phyloP scores from a whole-genome alignment of 2,329 filamentous ascomycete species.

The Trichoderma sp. region DNA sequence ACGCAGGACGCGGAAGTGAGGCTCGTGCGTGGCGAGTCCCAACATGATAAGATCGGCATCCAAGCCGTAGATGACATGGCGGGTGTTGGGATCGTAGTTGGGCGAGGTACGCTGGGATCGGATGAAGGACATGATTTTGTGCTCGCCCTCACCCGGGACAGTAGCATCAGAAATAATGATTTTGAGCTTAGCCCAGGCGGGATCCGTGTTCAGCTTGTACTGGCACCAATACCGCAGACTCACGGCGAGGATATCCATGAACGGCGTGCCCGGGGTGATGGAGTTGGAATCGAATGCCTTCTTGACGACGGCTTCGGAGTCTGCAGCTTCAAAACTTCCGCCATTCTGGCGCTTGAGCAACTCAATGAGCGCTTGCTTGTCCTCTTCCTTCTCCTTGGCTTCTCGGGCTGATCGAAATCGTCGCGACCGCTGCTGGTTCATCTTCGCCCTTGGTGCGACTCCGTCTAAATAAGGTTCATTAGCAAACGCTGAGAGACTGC shows the following conservation, averaged over 20 bases:
- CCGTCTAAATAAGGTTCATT: conserved; percentile 64
- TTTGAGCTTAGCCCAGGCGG: conserved; percentile 93
- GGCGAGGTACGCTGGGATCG: conserved; percentile 88
- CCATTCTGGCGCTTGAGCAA: conserved; percentile 78
- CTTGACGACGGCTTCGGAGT: conserved; percentile 66
- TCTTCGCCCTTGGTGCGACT: conserved; percentile 95
- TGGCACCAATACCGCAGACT: conserved; percentile 95
- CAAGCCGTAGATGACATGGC: conserved; percentile 95
- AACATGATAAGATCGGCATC: conserved; percentile 99
- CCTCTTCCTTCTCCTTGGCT: conserved; percentile 88
- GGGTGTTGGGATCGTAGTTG: conserved; percentile 93
- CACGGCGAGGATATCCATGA: conserved; percentile 93
- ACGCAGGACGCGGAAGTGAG: conserved; percentile 91
- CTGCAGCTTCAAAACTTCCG: conserved; percentile 63
- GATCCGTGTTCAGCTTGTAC: conserved; percentile 96
- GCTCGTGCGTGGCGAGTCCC: conserved; percentile 93
- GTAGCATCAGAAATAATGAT: conserved; percentile 98
- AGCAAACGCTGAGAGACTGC: neutral
- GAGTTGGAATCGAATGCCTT: conserved; percentile 89
- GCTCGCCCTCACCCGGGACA: conserved; percentile 95
- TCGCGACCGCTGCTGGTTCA: conserved; percentile 98
- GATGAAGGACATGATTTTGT: conserved; percentile 99
- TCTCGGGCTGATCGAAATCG: conserved; percentile 94
- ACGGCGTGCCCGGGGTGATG: conserved; percentile 95
- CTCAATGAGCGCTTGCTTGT: conserved; percentile 85